Base-by-base conservation (phyloP, 176 grass and related monocot species). In the Aegilops speltoides region DNA sequence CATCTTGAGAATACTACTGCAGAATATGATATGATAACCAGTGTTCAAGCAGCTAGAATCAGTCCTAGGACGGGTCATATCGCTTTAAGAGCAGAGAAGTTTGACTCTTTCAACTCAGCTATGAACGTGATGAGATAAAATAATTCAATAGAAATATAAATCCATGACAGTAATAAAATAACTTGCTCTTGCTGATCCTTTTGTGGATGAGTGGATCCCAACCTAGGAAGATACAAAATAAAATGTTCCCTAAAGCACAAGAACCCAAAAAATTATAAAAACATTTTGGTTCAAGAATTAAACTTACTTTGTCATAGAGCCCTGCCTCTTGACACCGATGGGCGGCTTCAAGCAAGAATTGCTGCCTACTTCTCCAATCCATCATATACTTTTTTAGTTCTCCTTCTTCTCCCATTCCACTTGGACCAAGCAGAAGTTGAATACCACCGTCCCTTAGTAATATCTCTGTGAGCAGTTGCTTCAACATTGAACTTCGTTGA, bases 291-390 rank as follows among this genome's bases (percentile, higher is more conserved):
- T 46, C 12, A 57, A 59, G 40, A 67, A 78, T 45, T 66, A 62
- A 67, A 89, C 81, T 81, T 91, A 96, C 97, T 88, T 94, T 99
- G 78, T 99, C 97, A 89, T 94, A 91, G 34, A 99, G 92, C 33
- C 97, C 94, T 41, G 92, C 88, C 91, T 99, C 92, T 78, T 94
- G 94, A 84, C 97, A 99, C 50, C 83, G 85, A 88, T 85, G 94
- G 45, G 97, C 92, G 77, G 89, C 97, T 81, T 94, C 94, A 71
- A 99, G 94, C 81, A 99, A 91, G 74, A 99, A 96, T 83, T 94
- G 90, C 75, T 90, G 88, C 54, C 89, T 90, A 40, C 76, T 82
- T 86, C 92, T 93, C 92, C 86, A 89, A 86, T 99, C 97, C 72
- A 91, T 90, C 82, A 99, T 93, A 82, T 99, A 96, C 83, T 94